A percentile compares a stretch with the other conserved stretches of the same genome.
These are phyloP conservation scores for Cladosporium halotolerans DNA, from an alignment of 2,329 filamentous ascomycete species.

Conservation along the genomic window DNA sequence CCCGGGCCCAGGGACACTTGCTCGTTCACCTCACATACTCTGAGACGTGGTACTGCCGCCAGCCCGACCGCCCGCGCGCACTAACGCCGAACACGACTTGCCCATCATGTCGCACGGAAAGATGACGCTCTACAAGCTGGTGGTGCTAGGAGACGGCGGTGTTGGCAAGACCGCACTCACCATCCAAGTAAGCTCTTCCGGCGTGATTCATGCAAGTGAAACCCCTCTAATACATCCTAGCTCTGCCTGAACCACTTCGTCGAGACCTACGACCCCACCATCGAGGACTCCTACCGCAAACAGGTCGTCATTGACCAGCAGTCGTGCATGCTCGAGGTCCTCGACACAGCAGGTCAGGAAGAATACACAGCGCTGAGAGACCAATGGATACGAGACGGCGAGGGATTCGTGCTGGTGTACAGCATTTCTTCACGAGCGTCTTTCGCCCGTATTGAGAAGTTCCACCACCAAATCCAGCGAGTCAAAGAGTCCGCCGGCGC, in stretches of 20 bases:
- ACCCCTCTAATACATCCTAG: conserved; percentile 40
- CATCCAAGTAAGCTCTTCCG: conserved; percentile 55
- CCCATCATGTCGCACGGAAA: conserved; percentile 31
- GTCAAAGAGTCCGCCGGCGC: conserved; percentile 82
- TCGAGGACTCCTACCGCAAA: conserved; percentile 63
- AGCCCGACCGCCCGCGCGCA: background rate
- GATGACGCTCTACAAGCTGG: conserved; percentile 67
- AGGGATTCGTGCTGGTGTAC: conserved; percentile 96
- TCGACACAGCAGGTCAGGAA: conserved; percentile 96
- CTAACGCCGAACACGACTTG: background rate
- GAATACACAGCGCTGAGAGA: conserved; percentile 95
- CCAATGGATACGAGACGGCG: conserved; percentile 97
- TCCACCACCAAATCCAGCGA: conserved; percentile 93
- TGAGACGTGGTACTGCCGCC: conserved; percentile 6
- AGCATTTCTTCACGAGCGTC: conserved; percentile 96
- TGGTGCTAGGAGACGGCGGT: conserved; percentile 95
- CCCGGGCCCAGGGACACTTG: background rate
- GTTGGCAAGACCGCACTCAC: conserved; percentile 99
- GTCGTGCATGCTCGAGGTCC: conserved; percentile 93
- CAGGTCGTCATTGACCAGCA: conserved; percentile 82
- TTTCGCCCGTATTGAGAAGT: conserved; percentile 88
- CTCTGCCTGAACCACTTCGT: conserved; percentile 97
- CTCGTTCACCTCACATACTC: background rate
- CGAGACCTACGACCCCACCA: conserved; percentile 72
- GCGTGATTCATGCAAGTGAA: too few species aligned